Base-by-base conservation (phyloP, 1,284 basidiomycete genomes). In the Xanthoconium separans region DNA sequence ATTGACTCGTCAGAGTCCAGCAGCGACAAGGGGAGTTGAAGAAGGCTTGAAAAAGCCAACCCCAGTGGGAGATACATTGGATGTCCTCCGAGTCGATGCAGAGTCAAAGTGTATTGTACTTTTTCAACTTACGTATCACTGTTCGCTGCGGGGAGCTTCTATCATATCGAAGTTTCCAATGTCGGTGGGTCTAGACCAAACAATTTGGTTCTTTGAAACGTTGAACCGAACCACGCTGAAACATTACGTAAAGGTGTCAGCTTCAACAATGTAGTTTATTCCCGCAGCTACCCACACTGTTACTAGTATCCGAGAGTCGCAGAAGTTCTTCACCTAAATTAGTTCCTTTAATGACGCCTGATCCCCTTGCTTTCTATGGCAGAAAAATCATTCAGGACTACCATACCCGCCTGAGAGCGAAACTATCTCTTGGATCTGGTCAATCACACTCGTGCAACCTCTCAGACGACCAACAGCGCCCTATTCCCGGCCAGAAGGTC, bases 21-120 rank as follows among this genome's bases (percentile, higher is more conserved):
- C 4, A 47, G 29, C 1, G 39, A 42, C 22, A 22, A 40, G 4
- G 53, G 48, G 6, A 58, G 40, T 30, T 64, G 61, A 20, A 65
- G 44, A 11, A 61, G 53, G 24, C 31, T 51, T n/a, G 57, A 18
- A 22, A 64, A 22, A 18, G 47, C 4, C 22, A 22, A 30, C 20
- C 33, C 43, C 7, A 34, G 27, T 2, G 51, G 56, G 27, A 66
- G 47, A 50, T 58, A 55, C 62, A 64, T 65, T 6, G 29, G 24
- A 15, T 27, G 30, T 2, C 11, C 16, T n/a, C n/a, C n/a, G n/a
- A n/a, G n/a, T 39, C 11, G 34, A 37, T 5, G 22, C 12, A 40
- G 37, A 39, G n/a, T n/a, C n/a, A n/a, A n/a, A n/a, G n/a, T n/a
- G n/a, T n/a, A 27, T n/a, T n/a, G 30, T 18, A n/a, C 37, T 4